Base-by-base conservation (phyloP, 2,329 filamentous ascomycete species). In the Aureobasidium sp. region DNA sequence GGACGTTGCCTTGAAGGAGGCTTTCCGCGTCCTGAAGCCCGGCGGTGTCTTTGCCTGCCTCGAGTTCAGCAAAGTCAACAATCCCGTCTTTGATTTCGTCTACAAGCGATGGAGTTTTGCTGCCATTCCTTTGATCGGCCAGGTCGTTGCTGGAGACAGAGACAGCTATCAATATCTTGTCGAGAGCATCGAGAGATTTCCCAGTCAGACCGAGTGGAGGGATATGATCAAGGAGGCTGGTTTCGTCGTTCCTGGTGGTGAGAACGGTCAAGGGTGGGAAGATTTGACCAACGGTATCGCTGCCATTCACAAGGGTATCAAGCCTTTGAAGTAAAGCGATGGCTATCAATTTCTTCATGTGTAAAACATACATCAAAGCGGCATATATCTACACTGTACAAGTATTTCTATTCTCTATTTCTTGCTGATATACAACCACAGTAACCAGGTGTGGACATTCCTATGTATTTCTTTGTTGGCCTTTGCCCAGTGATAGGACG, bases 111-210 rank as follows among this genome's bases (percentile, higher is more conserved):
- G 95, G 92, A 96, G 90, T 64, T 99, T 99, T 74, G 83, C 86
- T 64, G 91, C 91, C 14, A 99, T 99, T 67, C 94, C 94, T 0
- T 75, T 99, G 68, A 97, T 99, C 70, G 95, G 94, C 2, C 93
- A 99, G 77, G 73, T 99, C 64, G 92, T 99, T 17, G 93, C 94
- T 1, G 91, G 90, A 7, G 95, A 99, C 73, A 82, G 93, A 62
- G 93, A 95, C 71, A 96, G 91, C 73, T 99, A 99, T 76, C 94
- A 99, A 80, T 99, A 99, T 76, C 81, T 99, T 11, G 94, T 99
- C 11, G 94, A 99, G 81, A 97, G 92, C 75, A 99, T 99, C 74
- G 92, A 97, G 77, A 81, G 84, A 52, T 97, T 97, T 73, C 95
- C 94, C 0, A 87, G 80, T 67, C 95, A 99, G 79, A 82, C 86